A percentile compares a stretch with the other conserved stretches of the same genome.
These are phyloP conservation scores for Neofusicoccum laricinum DNA, from an alignment of 2,329 filamentous ascomycete genomes.

Conservation along the genomic window DNA sequence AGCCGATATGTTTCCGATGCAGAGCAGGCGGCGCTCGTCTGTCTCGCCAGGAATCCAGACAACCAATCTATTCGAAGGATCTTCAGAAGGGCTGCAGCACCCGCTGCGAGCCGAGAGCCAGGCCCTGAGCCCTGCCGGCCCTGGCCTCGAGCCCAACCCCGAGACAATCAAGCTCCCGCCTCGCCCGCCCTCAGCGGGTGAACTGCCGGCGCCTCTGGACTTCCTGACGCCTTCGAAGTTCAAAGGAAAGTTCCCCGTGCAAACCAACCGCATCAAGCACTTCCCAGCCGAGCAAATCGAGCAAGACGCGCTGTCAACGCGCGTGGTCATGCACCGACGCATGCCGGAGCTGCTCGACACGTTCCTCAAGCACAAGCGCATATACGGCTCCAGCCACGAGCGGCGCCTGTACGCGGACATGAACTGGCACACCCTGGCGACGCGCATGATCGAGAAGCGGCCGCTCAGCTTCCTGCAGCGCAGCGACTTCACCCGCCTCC, in stretches of 20 bases:
- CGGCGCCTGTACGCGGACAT: conserved; percentile 24
- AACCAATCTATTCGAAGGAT: no score
- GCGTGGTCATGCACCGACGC: conserved; percentile 28
- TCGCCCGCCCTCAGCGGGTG: not conserved
- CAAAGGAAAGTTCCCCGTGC: not conserved
- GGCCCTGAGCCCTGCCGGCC: no score
- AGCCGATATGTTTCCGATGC: no score
- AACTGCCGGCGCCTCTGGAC: not conserved
- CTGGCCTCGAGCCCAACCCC: not conserved
- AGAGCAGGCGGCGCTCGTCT: no score
- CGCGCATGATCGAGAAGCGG: conserved; percentile 28
- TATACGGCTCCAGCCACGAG: conserved; percentile 25
- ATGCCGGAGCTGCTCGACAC: conserved; percentile 23
- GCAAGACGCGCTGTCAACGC: conserved; percentile 23
- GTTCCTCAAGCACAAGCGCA: conserved; percentile 30
- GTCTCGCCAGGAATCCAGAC: no score
- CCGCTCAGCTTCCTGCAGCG: conserved; percentile 28
- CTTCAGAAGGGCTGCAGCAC: no score
- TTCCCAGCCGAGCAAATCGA: conserved; percentile 19
- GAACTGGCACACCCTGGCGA: conserved; percentile 21
- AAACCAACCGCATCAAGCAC: conserved; percentile 22
- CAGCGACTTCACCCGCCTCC: conserved; percentile 27
- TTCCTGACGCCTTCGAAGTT: conserved; percentile 8
- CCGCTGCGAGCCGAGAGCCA: no score
- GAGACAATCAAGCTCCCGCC: not conserved